phyloP scores from a whole-genome alignment of 1,284 basidiomycete species.

The Puccinia coronata region DNA sequence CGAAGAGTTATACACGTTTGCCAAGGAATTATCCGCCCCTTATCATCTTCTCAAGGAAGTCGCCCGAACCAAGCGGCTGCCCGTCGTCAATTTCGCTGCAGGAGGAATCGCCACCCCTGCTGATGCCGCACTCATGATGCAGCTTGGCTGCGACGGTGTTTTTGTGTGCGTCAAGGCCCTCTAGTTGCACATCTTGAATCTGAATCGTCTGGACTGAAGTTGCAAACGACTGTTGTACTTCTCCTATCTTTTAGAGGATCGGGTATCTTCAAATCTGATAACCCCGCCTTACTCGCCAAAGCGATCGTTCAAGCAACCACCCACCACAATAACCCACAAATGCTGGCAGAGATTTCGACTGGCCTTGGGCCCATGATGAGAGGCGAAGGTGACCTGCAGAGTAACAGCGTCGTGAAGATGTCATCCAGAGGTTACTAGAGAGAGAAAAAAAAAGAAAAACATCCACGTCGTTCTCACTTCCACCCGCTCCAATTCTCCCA shows the following conservation, averaged over 20 bases:
- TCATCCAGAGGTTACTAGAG: conserved; percentile 44
- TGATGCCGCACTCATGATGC: conserved; percentile 99
- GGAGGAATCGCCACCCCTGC: conserved; percentile 96
- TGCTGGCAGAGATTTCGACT: conserved; percentile 69
- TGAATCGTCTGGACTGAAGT: conserved; percentile 49
- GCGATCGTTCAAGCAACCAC: conserved; percentile 99
- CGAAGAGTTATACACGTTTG: conserved; percentile 91
- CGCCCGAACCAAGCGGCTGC: conserved; percentile 85
- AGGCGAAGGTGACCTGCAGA: conserved; percentile 49
- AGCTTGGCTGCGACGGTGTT: conserved; percentile 92
- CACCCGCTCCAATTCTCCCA: neutral
- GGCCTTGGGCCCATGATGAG: conserved; percentile 11
- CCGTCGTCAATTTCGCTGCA: conserved; percentile 72
- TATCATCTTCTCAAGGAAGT: conserved; percentile 97
- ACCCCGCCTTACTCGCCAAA: conserved; percentile 88
- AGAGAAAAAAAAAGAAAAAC: no score
- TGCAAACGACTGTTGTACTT: neutral
- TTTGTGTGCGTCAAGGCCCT: conserved; percentile 64
- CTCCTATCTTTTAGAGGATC: conserved; percentile 71
- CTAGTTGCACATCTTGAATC: neutral
- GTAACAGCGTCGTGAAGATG: conserved; percentile 35
- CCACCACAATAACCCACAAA: conserved; percentile 89
- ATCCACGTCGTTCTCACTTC: neutral
- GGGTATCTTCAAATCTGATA: conserved; percentile 89
- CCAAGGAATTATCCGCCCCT: conserved; percentile 92